Evolutionary conservation across 169 alveolate species (phyloP).

Genomic region (Eimeria necatrix): DNA sequence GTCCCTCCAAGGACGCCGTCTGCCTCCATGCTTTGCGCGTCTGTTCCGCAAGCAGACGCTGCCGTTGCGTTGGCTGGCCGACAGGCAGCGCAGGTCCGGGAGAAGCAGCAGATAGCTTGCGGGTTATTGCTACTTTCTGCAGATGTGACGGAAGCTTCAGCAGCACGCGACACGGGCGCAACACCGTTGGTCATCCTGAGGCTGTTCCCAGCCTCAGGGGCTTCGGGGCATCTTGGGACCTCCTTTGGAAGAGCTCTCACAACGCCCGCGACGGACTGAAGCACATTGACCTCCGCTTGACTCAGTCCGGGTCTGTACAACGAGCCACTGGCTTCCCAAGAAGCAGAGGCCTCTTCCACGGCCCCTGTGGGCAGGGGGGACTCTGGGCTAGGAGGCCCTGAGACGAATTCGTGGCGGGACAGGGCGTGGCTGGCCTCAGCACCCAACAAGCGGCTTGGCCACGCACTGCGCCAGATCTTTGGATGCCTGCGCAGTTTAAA

Average conservation of each 20-base stretch:
- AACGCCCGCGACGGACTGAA: neutral
- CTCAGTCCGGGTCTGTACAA: neutral
- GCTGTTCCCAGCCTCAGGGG: too few species aligned
- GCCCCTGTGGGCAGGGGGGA: neutral
- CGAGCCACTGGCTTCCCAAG: neutral
- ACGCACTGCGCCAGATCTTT: conserved; percentile 21
- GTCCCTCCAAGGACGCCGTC: neutral
- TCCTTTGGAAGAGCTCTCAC: neutral
- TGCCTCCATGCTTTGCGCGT: neutral
- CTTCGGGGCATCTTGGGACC: neutral
- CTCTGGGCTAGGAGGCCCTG: neutral
- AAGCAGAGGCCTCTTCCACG: neutral
- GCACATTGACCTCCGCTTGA: neutral
- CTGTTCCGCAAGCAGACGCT: neutral
- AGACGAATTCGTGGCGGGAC: neutral
- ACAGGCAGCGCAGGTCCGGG: too few species aligned
- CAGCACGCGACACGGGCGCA: too few species aligned
- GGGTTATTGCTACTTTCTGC: too few species aligned
- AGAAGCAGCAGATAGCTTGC: too few species aligned
- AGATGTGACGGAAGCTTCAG: too few species aligned
- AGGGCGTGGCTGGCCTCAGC: conserved; percentile 21
- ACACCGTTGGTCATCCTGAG: too few species aligned
- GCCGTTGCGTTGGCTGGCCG: too few species aligned
- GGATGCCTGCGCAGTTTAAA: neutral
- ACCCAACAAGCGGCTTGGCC: conserved; percentile 6